phyloP scores from a whole-genome alignment of 2,329 filamentous ascomycete species.

The Colletotrichum coccodes region DNA sequence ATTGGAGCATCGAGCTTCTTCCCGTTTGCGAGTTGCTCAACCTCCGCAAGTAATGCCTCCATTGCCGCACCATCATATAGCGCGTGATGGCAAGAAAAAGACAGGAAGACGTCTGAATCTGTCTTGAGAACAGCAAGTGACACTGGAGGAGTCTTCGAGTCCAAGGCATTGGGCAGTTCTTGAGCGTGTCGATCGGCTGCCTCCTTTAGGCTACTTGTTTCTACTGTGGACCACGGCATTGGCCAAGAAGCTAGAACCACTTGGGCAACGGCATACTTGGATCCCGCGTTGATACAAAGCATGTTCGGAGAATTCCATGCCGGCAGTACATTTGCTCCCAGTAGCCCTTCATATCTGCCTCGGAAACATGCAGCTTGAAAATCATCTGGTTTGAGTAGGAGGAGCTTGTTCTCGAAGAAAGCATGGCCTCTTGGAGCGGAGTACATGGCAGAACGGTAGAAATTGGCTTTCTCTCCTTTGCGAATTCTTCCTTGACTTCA shows the following conservation, averaged over 20 bases:
- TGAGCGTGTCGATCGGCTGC: slow-evolving; percentile 52
- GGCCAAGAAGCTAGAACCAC: slow-evolving; percentile 66
- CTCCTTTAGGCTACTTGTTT: slow-evolving; percentile 43
- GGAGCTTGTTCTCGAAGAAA: slow-evolving; percentile 64
- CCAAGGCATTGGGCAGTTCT: slow-evolving; percentile 50
- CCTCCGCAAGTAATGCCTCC: slow-evolving; percentile 73
- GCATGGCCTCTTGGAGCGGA: slow-evolving; percentile 88
- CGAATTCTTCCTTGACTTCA: slow-evolving; percentile 38
- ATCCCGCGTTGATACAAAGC: slow-evolving; percentile 75
- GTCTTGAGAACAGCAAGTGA: slow-evolving; percentile 54
- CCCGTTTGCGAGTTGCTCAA: slow-evolving; percentile 68
- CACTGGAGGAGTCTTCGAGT: slow-evolving; percentile 56
- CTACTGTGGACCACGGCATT: slow-evolving; percentile 52
- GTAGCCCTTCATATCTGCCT: slow-evolving; percentile 60
- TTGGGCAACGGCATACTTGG: slow-evolving; percentile 75
- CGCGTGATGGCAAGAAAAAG: slow-evolving; percentile 77
- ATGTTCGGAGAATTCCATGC: slow-evolving; percentile 82
- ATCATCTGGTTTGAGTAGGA: slow-evolving; percentile 80
- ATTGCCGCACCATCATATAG: slow-evolving; percentile 89
- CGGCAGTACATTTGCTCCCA: slow-evolving; percentile 73
- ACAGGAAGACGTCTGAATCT: slow-evolving; percentile 49
- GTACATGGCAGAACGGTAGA: slow-evolving; percentile 80
- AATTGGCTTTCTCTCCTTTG: slow-evolving; percentile 47
- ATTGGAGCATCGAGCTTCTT: slow-evolving; percentile 57
- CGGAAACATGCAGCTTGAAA: slow-evolving; percentile 65